Base-by-base conservation (phyloP, 1,139 yeast species). In the Blastobotrys ciferrii region DNA sequence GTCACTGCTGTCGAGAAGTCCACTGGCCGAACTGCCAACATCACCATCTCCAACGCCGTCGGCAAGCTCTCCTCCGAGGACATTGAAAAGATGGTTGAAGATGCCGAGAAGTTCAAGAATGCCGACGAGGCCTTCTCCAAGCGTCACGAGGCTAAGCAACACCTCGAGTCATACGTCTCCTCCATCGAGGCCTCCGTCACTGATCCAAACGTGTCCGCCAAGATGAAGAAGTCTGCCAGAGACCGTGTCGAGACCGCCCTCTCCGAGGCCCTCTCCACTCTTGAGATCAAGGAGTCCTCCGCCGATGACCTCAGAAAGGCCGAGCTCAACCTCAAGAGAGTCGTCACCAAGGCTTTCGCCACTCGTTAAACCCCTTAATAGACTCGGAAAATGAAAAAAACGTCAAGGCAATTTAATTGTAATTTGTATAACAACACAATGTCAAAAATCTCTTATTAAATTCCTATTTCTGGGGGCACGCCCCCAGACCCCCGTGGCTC, bases 301-400 rank as follows among this genome's bases (percentile, higher is more conserved):
- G 92, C 97, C 73, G 98, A 92, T 70, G 97, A 89, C 76, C 84
- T 79, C 81, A 87, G 98, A 86, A 92, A 88, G 85, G 98, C 98
- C 72, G 98, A 92, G 82, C 88, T 94, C 74, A 84, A 91, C 75
- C 87, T 92, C 75, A 92, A 92, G 89, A 87, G 98, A 79, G 96
- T 94, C 73, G 97, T 89, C 74, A 91, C 97, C 81, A 92, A 89
- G 83, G 98, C 98, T 75, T 87, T 89, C 89, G 86, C 96, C 68
- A 82, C 97, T 76, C 97, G 97, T 84, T 89, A 87, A 84, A 28
- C 25, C 28, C 30, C 9, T 40, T 40, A n/a, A 4, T 31, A 31
- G 28, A 23, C 28, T 23, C 9, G 28, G 28, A 23, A 23, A 23
- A 23, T 23, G 9, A 23, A 23, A 23, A 23, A 23, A 9, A 9